These are phyloP conservation scores for Metarhizium anisopliae DNA, from an alignment of 2,329 filamentous ascomycete genomes.

Conservation along the genomic window DNA sequence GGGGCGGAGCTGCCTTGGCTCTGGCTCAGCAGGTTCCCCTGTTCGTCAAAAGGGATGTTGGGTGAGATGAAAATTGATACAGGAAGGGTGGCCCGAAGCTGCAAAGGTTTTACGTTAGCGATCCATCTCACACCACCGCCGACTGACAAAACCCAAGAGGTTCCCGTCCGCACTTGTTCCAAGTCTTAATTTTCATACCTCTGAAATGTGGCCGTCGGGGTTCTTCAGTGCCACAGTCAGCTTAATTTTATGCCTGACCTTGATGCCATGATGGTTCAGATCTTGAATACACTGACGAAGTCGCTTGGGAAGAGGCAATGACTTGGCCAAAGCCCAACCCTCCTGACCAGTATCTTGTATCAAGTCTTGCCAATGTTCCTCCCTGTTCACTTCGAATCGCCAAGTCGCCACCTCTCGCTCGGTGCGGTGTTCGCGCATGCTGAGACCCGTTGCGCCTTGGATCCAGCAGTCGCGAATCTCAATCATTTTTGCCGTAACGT, in stretches of 20 bases:
- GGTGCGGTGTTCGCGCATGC: constrained; percentile 48
- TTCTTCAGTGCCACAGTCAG: constrained; percentile 87
- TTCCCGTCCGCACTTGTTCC: background rate
- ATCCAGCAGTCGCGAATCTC: constrained; percentile 65
- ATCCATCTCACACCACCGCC: background rate
- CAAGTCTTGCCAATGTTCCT: constrained; percentile 60
- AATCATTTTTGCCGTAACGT: constrained; percentile 69
- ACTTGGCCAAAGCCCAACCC: constrained; percentile 53
- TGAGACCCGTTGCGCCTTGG: constrained; percentile 34
- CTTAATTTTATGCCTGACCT: constrained; percentile 86
- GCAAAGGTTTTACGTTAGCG: background rate
- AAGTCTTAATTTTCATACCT: constrained; percentile 41
- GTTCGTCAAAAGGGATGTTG: constrained; percentile 78
- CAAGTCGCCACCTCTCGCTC: constrained; percentile 56
- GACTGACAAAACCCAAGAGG: background rate
- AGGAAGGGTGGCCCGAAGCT: constrained; percentile 82
- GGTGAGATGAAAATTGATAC: constrained; percentile 94
- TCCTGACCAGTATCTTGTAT: constrained; percentile 60
- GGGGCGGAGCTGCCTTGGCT: constrained; percentile 38
- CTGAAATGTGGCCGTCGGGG: constrained; percentile 87
- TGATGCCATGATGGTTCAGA: constrained; percentile 80
- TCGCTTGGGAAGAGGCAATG: constrained; percentile 66
- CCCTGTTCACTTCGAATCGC: constrained; percentile 44
- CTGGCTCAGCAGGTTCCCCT: constrained; percentile 67
- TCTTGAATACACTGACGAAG: constrained; percentile 82